Conservation (phyloP, 208 protist genomes). For the Crithidia bombi region DNA sequence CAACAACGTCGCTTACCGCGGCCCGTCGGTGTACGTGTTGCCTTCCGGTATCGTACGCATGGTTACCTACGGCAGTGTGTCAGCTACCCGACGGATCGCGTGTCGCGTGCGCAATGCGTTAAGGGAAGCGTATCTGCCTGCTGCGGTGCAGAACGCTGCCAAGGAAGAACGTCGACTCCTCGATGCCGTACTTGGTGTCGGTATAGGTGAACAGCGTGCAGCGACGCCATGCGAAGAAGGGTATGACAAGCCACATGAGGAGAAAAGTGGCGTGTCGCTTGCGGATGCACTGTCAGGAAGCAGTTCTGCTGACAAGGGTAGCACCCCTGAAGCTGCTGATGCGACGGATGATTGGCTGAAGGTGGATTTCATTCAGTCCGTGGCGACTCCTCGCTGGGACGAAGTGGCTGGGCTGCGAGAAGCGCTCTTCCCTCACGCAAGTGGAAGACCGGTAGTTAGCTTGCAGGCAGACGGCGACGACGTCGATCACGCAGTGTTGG, state of each 20-base stretch:
- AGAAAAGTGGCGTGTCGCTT: not conserved
- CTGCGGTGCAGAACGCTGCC: conserved; percentile 11
- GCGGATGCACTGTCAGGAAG: not conserved
- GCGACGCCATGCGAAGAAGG: not conserved
- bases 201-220: not conserved
- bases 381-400: conserved; percentile 28
- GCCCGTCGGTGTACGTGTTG: conserved; percentile 11
- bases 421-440: conserved; percentile 3
- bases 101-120: conserved; percentile 2
- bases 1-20: conserved; percentile 3
- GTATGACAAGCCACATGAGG: not conserved
- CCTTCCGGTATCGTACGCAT: conserved; percentile 32
- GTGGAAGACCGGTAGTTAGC: too few relatives aligned
- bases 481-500: not conserved
- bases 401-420: conserved; percentile 28
- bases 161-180: conserved; percentile 23
- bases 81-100: conserved; percentile 17
- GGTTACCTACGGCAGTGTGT: conserved; percentile 19
- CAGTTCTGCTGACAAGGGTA: not conserved
- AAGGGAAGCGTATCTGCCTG: conserved; percentile 7
- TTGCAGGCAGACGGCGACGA: not conserved
- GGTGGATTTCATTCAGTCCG: conserved; percentile 31
- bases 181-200: conserved; percentile 11
- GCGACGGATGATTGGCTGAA: not conserved
- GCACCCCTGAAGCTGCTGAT: not conserved